Evolutionary conservation across 1,139 yeast species (phyloP).

Genomic region (Magnusiomyces tetraspermus): DNA sequence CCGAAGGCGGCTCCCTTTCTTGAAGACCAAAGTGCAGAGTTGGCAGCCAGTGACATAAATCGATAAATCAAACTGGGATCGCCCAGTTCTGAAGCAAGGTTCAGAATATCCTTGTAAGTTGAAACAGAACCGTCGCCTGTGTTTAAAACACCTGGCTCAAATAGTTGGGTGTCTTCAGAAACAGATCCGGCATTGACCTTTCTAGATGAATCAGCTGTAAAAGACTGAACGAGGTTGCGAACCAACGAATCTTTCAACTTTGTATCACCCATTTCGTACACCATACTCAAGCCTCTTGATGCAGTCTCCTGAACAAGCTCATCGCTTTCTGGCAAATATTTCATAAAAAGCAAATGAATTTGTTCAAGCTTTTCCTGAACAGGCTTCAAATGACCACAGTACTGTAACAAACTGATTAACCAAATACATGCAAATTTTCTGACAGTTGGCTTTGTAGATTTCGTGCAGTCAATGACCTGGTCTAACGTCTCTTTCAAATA

Average conservation of each 20-base stretch:
- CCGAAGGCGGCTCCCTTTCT: slow-evolving; percentile 94
- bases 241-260: slow-evolving; percentile 66
- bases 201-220: slow-evolving; percentile 57
- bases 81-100: slow-evolving; percentile 86
- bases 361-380: slow-evolving; percentile 41
- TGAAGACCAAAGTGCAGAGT: slow-evolving; percentile 85
- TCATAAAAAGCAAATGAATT: slow-evolving; percentile 65
- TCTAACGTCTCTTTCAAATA: slow-evolving; percentile 34
- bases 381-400: slow-evolving; percentile 44
- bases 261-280: slow-evolving; percentile 67
- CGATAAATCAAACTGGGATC: slow-evolving; percentile 91
- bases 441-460: slow-evolving; percentile 60
- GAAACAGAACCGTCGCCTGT: slow-evolving; percentile 83
- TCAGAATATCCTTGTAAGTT: slow-evolving; percentile 70
- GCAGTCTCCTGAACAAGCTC: slow-evolving; percentile 88
- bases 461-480: slow-evolving; percentile 44
- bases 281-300: slow-evolving; percentile 72
- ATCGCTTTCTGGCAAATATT: slow-evolving; percentile 66
- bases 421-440: slow-evolving; percentile 78
- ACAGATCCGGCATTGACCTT: slow-evolving; percentile 59
- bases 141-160: slow-evolving; percentile 69
- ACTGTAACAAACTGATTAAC: slow-evolving; percentile 72
- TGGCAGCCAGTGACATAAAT: slow-evolving; percentile 86
- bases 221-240: slow-evolving; percentile 63
- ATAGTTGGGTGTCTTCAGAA: slow-evolving; percentile 70